Evolutionary conservation across 1,284 basidiomycete species (phyloP), one percentile per base, ranked within the genome.

Genomic region (Irpex lacteus): DNA sequence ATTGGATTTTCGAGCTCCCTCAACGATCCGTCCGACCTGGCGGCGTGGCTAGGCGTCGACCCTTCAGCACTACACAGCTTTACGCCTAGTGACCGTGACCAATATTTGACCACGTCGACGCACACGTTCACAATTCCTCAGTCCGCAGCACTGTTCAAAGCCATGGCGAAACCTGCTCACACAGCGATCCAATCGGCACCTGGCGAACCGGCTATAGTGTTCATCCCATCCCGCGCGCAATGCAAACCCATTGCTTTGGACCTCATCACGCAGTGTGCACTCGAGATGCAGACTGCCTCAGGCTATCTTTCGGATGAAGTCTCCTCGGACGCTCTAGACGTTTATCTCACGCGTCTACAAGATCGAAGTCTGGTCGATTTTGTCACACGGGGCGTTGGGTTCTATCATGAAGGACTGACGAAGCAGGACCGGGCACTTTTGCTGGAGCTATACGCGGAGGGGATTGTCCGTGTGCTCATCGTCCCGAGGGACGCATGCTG

Each of bases 111-210:
- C 3, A 84, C 89, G 9, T 82, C 83, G 13, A 84, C 90, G 21
- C 89, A 93, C 66, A 85, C 93, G 0, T 98, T 98, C 78, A 91
- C 90, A 34, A 90, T 96, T 61, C 87, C 95, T 0, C 90, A 97
- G 71, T 97, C 95, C 3, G 84, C 90, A 0, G 89, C 92, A 0
- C 81, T 98, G 34, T 91, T 97, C 77, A 97, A 96, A 71, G 85
- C 90, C 1, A 98, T 99, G 91, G 85, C 92, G 58, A 98, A 96
- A 75, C 96, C 98, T 4, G 89, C 91, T 0, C 95, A 97, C 74
- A 78, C 86, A 11, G 87, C 84, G 37, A 86, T 92, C 66, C 77
- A 75, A 54, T 74, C 78, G 11, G 77, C 76, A 8, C 70, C 74
- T 1, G 79, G 80, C 0, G 83, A 85, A 59, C 79, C 83, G 1